Conservation (phyloP, 345 rosid species). For the Eucalyptus cloeziana region DNA sequence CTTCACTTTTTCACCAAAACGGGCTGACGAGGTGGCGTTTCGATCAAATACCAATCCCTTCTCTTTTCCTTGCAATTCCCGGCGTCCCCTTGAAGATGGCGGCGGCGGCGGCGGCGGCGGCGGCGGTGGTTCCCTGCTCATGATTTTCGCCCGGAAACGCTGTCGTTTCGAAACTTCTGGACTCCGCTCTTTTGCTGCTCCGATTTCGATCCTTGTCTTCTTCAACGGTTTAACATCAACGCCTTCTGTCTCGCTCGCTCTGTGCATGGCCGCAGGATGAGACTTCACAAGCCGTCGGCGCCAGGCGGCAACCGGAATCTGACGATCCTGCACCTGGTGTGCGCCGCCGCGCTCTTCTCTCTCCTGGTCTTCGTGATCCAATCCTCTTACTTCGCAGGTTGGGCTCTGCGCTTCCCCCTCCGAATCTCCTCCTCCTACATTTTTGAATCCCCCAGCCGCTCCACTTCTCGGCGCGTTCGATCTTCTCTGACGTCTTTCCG, state of each 20-base stretch:
- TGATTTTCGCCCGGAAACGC: neutral
- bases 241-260: neutral
- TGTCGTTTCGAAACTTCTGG: neutral
- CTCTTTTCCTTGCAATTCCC: neutral
- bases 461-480: neutral
- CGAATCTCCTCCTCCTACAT: neutral
- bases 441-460: neutral
- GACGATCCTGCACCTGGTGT: conserved; percentile 38
- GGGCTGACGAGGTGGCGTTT: neutral
- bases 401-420: neutral
- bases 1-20: neutral
- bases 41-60: neutral
- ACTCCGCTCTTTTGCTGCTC: neutral
- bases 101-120: neutral
- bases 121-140: neutral
- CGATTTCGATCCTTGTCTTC: neutral
- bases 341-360: conserved; percentile 41
- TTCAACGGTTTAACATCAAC: neutral
- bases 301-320: conserved; percentile 19
- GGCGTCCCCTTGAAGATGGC: neutral
- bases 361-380: conserved; percentile 51
- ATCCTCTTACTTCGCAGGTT: conserved; percentile 61
- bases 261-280: conserved; percentile 15
- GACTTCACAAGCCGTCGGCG: conserved; percentile 8
- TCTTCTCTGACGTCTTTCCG: neutral